Evolutionary conservation across 1,139 yeast genomes (phyloP), one percentile per base, ranked within the genome.

Genomic region (Lodderomyces orthopsilosis): DNA sequence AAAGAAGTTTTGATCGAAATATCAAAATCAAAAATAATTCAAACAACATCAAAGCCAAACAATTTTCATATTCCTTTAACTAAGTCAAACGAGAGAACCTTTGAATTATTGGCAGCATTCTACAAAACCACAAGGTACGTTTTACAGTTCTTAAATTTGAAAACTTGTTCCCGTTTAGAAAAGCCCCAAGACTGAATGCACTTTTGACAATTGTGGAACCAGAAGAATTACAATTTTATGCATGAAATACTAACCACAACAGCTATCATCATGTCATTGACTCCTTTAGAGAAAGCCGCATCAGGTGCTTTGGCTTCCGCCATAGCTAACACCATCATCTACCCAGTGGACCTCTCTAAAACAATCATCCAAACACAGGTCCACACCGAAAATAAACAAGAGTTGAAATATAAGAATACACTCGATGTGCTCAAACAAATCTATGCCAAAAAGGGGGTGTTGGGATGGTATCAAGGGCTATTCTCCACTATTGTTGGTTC

Each of bases 271-370:
- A 72, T 71, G 77, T 62, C 75, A 9, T 74, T 73, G 50, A 51
- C 80, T 4, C 81, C 83, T 22, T 56, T 79, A 32, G 94, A 88
- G 51, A 83, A 83, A 59, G 96, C 96, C 0, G 76, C 87, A 15
- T 83, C 89, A 41, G 96, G 96, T 1, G 90, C 95, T 0, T 74
- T 84, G 45, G 95, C 95, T 6, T 88, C 95, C 3, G 85, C 83
- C 37, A 63, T 86, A 45, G 95, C 96, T 37, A 88, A 85, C 61
- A 71, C 89, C n/a, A 70, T 82, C 37, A 88, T 85, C 2, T 86
- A 83, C 54, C 95, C 95, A 0, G 64, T 86, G 43, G 93, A 85
- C 57, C 68, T 85, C 47, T 75, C 85, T 48, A 85, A 85, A 58
- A 85, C 91, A 0, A 71, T 86, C 43, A 77, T 85, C 41, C 94